Conservation (phyloP, 2,329 filamentous ascomycete species). For the Penicillium polonicum region DNA sequence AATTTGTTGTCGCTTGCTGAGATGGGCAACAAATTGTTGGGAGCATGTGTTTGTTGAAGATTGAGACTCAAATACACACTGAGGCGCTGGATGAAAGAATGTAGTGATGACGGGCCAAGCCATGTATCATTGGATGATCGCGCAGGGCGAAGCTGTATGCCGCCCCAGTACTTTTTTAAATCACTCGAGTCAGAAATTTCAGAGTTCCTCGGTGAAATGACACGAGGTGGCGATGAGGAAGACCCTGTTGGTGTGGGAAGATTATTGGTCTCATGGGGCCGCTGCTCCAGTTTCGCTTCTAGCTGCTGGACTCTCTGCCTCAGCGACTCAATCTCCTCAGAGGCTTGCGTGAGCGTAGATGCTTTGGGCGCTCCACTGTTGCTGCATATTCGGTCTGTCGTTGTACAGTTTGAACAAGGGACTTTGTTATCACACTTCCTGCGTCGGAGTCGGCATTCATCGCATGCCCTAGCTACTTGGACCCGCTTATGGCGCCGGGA, state of each 20-base stretch:
- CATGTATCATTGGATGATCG: constrained; percentile 4
- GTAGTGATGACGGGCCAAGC: constrained; percentile 4
- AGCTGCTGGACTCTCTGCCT: constrained; percentile 6
- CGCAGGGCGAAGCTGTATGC: constrained; percentile 6
- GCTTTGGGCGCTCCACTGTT: neutral
- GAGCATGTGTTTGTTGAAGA: neutral
- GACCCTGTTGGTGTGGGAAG: neutral
- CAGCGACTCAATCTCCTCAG: constrained; percentile 8
- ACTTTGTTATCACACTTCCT: neutral
- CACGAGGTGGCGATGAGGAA: neutral
- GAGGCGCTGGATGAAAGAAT: constrained; percentile 4
- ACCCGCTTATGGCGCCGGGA: constrained; percentile 1
- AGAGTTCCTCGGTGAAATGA: neutral
- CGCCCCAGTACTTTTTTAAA: neutral
- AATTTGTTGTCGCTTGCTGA: constrained; percentile 3
- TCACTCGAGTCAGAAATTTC: neutral
- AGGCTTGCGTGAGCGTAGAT: constrained; percentile 1
- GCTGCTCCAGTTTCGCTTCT: constrained; percentile 7
- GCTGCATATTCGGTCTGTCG: neutral
- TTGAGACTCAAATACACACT: neutral
- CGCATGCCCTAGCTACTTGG: constrained; percentile 3
- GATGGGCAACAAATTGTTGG: constrained; percentile 1
- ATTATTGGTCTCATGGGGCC: neutral
- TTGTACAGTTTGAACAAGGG: neutral
- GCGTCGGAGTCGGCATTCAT: constrained; percentile 3